These are phyloP conservation scores for Avicennia marina DNA, from an alignment of 257 asterid species.

Conservation along the genomic window DNA sequence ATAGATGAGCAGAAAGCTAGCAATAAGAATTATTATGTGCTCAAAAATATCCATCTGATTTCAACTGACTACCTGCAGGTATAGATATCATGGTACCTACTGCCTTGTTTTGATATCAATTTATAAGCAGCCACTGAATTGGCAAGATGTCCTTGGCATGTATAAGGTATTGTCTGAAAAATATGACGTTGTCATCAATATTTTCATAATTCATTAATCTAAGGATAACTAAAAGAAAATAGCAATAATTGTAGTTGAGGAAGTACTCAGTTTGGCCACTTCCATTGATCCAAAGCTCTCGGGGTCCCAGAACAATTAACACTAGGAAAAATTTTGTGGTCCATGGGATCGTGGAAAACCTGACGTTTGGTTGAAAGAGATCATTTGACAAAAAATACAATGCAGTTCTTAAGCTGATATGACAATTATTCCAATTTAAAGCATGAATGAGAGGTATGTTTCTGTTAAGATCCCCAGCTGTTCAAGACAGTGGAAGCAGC, in stretches of 20 bases:
- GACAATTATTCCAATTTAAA: neutral
- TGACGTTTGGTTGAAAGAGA: conserved; percentile 11
- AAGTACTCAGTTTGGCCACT: conserved; percentile 1
- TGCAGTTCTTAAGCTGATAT: neutral
- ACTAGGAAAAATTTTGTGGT: neutral
- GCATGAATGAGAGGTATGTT: neutral
- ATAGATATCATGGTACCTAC: neutral
- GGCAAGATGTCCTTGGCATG: neutral
- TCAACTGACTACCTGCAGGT: neutral
- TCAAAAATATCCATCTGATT: conserved; percentile 20
- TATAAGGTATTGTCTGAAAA: neutral
- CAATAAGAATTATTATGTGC: conserved; percentile 1
- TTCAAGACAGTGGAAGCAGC: neutral
- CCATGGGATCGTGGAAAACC: neutral
- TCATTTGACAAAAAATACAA: neutral
- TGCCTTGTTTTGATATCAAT: neutral
- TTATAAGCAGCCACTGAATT: neutral
- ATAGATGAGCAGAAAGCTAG: conserved; percentile 20
- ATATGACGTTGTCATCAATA: neutral
- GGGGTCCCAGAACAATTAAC: neutral
- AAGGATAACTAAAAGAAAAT: neutral
- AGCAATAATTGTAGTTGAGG: conserved; percentile 14
- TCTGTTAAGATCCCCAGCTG: neutral
- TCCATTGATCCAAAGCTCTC: conserved; percentile 12
- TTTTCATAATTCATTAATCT: conserved; percentile 1